These are phyloP conservation scores for Xerocomus potaroensis DNA, from an alignment of 768 basidiomycete species.

Conservation along the genomic window DNA sequence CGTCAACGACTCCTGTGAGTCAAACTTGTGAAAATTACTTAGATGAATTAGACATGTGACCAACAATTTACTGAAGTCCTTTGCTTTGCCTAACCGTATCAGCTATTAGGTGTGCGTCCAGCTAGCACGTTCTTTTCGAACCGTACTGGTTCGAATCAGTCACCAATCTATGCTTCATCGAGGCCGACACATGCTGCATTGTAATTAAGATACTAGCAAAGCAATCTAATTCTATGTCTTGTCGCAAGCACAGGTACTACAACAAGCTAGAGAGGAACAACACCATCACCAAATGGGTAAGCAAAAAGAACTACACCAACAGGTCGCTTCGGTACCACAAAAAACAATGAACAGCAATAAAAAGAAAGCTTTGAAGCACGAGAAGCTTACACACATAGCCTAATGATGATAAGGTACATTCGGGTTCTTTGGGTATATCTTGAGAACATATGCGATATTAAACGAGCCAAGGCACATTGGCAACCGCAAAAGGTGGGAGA, in stretches of 20 bases:
- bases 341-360: conserved; percentile 8
- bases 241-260: conserved; percentile 6
- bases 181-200: too few relatives aligned
- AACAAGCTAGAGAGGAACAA: conserved; percentile 4
- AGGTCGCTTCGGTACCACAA: conserved; percentile 1
- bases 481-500: background rate
- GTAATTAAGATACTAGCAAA: too few relatives aligned
- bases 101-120: too few relatives aligned
- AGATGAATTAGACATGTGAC: too few relatives aligned
- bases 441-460: conserved; percentile 3
- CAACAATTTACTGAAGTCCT: too few relatives aligned
- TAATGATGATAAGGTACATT: conserved; percentile 19
- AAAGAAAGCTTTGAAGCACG: conserved; percentile 2
- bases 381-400: conserved; percentile 15
- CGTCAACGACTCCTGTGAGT: too few relatives aligned
- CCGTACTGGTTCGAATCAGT: too few relatives aligned
- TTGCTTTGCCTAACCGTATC: too few relatives aligned
- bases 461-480: background rate
- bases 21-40: too few relatives aligned
- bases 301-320: conserved; percentile 3
- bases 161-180: too few relatives aligned
- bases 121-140: too few relatives aligned
- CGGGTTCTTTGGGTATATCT: conserved; percentile 8
- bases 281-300: background rate
- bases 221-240: conserved; percentile 9